A percentile compares a stretch with the other conserved stretches of the same genome.
phyloP scores from a whole-genome alignment of 2,329 filamentous ascomycete genomes.

The Epichloe glyceriae region DNA sequence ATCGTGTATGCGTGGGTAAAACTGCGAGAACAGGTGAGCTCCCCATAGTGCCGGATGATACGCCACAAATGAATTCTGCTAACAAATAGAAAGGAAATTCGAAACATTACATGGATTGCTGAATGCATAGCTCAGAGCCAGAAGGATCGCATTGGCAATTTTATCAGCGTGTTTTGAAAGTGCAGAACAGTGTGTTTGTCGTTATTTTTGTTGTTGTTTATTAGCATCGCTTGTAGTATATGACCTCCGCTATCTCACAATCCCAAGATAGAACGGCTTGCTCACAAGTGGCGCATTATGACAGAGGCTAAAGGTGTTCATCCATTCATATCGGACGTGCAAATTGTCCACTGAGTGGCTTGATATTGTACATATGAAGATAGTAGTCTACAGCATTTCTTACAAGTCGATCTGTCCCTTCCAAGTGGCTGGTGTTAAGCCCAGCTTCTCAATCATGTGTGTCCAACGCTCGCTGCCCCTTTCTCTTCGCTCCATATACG shows the following conservation, averaged over 20 bases:
- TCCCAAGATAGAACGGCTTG: conserved; percentile 17
- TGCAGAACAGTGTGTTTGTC: background rate
- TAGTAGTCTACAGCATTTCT: conserved; percentile 28
- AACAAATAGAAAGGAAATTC: conserved; percentile 63
- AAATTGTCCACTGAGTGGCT: conserved; percentile 11
- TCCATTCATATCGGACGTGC: conserved; percentile 1
- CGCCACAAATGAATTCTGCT: conserved; percentile 11
- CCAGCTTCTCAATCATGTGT: conserved; percentile 70
- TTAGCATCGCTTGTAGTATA: conserved; percentile 31
- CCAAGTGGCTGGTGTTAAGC: conserved; percentile 79
- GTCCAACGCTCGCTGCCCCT: conserved; percentile 83
- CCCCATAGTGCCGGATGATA: background rate
- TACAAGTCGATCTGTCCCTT: conserved; percentile 62
- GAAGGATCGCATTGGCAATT: conserved; percentile 97
- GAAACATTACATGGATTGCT: conserved; percentile 98
- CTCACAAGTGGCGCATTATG: conserved; percentile 19
- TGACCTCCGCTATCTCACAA: conserved; percentile 22
- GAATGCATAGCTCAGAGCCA: conserved; percentile 99
- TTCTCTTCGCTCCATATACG: conserved; percentile 80
- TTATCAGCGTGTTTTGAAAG: conserved; percentile 86
- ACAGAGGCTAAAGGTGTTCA: conserved; percentile 10
- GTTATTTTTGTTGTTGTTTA: conserved; percentile 4
- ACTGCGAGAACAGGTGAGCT: conserved; percentile 80
- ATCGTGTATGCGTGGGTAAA: conserved; percentile 98
- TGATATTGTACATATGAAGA: conserved; percentile 37